Base-by-base conservation (phyloP, 192 early-diverging fungal species). In the Umbelopsis ramanniana region DNA sequence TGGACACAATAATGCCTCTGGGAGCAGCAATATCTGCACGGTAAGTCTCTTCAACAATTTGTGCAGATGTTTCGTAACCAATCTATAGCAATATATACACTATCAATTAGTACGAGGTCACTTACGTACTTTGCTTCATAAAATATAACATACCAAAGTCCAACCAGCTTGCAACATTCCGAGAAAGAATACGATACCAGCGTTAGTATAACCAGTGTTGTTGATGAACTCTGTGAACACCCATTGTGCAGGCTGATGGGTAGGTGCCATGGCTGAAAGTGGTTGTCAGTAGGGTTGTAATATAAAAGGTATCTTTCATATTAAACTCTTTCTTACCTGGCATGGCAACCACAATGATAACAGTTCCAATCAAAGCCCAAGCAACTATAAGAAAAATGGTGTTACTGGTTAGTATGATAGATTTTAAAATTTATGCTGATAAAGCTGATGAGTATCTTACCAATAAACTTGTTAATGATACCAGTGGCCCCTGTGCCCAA, bases 1-100 rank as follows among this genome's bases (percentile, higher is more conserved):
- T 76, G 11, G 80, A 76, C 60, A 81, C 74, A 37, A 81, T 26
- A 38, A 81, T 81, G 23, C 80, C 80, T 19, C 77, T 70, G 7
- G 80, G 80, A 9, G 75, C 80, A 17, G 80, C 80, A 68, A 81
- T 73, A 73, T 81, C 80, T 10, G 80, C 80, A 55, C 76, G 76
- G 68, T 76, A 74, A 50, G 80, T 81, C 60, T 81, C 80, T 23
- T 81, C 80, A 0, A 76, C 73, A 70, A 81, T 81, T 22, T 81
- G 80, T 29, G 80, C 80, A 21, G 77, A 74, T 3, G 75, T 77
- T 52, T 82, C 77, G 40, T 72, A 74, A 50, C 66, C 54, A 47
- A 47, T 66, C 54, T 75, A 26, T 47, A 0, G 40, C 17, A 43
- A 35, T 71, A 23, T 35, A 2, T 45, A 8, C n/a, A 35, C 12